Base-by-base conservation (phyloP, 2,329 filamentous ascomycete species). In the Penicillium polonicum region DNA sequence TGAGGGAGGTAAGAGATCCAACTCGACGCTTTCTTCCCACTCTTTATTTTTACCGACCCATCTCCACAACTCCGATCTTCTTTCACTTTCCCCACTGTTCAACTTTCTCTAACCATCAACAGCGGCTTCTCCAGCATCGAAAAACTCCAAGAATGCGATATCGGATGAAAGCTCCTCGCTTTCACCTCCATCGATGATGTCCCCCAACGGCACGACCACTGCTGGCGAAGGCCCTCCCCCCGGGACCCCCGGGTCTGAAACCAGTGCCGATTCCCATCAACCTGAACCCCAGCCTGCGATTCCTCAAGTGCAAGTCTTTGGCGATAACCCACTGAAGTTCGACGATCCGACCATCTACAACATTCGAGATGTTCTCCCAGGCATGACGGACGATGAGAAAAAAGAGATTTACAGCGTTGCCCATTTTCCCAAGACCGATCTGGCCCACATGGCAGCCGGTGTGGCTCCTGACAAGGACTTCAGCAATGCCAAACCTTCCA, bases 401-500 rank as follows among this genome's bases (percentile, higher is more conserved):
- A 92, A 89, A 70, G 85, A 89, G 65, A 93, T 97, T 52, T 95
- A 91, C 73, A 91, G 91, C 8, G 94, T 99, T 17, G 87, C 89
- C 5, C 82, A 85, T 15, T 99, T 94, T 71, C 94, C 94, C 0
- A 83, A 83, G 52, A 88, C 85, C 62, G 90, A 97, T 69, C 82
- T 99, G 9, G 83, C 87, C 57, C 88, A 97, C 70, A 81, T 94
- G 65, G 95, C 96, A 62, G 89, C 93, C 12, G 94, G 94, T 48
- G 87, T 89, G 39, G 90, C 92, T 1, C 93, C 94, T 1, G 92
- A 97, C 74, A 92, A 91, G 72, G 94, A 99, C 77, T 97, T 97
- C 70, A 97, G 91, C 72, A 96, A 86, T 71, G 89, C 91, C 35
- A 99, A 97, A 72, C 92, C 93, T 5, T 88, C 88, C 21, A 96